Base-by-base conservation (phyloP, 768 basidiomycete species). In the Pholiota microspora region DNA sequence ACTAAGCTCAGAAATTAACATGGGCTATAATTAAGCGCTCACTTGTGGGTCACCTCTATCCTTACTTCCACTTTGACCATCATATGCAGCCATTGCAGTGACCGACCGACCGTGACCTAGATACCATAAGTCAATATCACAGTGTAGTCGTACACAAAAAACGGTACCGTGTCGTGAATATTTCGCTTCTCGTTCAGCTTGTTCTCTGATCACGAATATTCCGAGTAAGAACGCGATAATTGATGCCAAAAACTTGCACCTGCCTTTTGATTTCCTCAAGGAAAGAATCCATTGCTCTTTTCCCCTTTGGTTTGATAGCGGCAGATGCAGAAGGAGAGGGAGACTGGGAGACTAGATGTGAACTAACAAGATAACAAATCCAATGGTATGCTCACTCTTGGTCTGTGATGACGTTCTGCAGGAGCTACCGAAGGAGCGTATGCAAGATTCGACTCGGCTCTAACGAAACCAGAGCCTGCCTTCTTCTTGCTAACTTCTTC, bases 231-330 rank as follows among this genome's bases (percentile, higher is more conserved):
- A 46, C 8, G 13, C 10, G 25, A 32, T 5, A 29, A 18, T 21
- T 3, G 13, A 15, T 45, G 25, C 27, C 3, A 48, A 16, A 48
- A 7, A 10, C 31, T 28, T 16, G 7, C 35, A 54, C 76, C 18
- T 45, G 89, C 96, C 83, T 83, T 73, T 98, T 98, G 55, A 99
- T 92, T 73, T 99, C 94, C 63, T 97, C 94, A 48, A 99, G 75
- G 67, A 98, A 99, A 1, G 87, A 72, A 70, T 98, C 95, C 93
- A 98, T 98, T 1, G 91, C 93, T 48, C 96, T 84, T 68, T 93
- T 97, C 2, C 97, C 97, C 68, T 93, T 97, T 0, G 91, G 86
- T 66, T 86, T 93, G 0, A 85, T 80, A 4, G 68, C 73, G 54
- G 64, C 66, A 21, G 68, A 55, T 12, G 75, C 62, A 0, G 81